Evolutionary conservation across 108 stramenopile species (phyloP).

Genomic region (Bacterosira constricta): DNA sequence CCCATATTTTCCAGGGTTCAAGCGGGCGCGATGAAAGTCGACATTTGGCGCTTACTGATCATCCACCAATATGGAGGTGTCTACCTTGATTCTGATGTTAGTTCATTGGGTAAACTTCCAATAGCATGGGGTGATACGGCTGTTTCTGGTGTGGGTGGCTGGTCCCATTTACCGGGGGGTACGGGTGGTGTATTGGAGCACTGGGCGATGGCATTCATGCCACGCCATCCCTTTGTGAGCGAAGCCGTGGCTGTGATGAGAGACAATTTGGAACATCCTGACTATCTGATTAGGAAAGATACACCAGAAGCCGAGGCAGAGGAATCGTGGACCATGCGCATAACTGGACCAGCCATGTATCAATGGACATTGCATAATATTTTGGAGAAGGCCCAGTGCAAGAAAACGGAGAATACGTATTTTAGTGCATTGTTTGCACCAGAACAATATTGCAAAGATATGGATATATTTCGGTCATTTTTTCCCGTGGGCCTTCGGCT

Average conservation of each 20-base stretch:
- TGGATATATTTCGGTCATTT: conserved; percentile 1
- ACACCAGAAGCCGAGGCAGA: not conserved
- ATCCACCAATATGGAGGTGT: conserved; percentile 15
- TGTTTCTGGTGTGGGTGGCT: conserved; percentile 11
- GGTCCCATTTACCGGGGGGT: not conserved
- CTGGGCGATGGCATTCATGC: conserved; percentile 24
- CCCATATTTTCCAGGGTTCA: conserved; percentile 1
- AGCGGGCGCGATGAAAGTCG: conserved; percentile 5
- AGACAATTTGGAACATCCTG: conserved; percentile 13
- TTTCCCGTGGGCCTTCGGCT: conserved; percentile 3
- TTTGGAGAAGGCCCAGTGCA: not conserved
- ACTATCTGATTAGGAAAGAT: not conserved
- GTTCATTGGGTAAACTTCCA: not conserved
- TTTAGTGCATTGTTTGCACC: not conserved
- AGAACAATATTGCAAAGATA: not conserved
- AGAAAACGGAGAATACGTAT: not conserved
- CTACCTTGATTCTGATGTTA: conserved; percentile 7
- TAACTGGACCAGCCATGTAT: conserved; percentile 17
- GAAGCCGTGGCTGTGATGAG: not conserved
- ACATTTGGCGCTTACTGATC: conserved; percentile 13
- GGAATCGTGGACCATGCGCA: not conserved
- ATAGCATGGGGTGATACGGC: conserved; percentile 4
- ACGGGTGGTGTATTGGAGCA: conserved; percentile 1
- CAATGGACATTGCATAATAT: conserved; percentile 13
- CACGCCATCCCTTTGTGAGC: conserved; percentile 3